phyloP scores from a whole-genome alignment of 148 eudicot species.

The Heliamphora exappendiculata region DNA sequence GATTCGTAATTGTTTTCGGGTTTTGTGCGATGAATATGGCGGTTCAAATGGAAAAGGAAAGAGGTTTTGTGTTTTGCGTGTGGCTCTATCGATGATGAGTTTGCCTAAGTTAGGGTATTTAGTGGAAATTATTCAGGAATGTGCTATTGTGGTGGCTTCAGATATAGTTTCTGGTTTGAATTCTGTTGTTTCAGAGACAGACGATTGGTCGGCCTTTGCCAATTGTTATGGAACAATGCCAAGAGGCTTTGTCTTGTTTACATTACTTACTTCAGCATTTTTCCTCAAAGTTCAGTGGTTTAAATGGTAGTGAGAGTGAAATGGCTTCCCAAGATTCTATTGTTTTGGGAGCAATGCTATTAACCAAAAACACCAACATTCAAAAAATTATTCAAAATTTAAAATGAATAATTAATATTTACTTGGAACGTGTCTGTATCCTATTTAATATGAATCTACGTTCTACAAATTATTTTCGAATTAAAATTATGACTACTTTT shows the following conservation, averaged over 20 bases:
- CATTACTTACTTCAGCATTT: slow-evolving; percentile 87
- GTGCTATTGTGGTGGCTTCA: slow-evolving; percentile 59
- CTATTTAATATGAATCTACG: too few species aligned
- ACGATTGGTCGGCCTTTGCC: slow-evolving; percentile 72
- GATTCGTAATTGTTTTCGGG: slow-evolving; percentile 47
- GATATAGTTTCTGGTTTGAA: slow-evolving; percentile 58
- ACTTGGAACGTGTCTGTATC: too few species aligned
- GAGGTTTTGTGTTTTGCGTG: slow-evolving; percentile 79
- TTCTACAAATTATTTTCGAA: too few species aligned
- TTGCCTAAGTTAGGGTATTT: slow-evolving; percentile 80
- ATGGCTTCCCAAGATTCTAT: background rate
- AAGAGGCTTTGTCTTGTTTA: slow-evolving; percentile 81
- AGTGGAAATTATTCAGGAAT: slow-evolving; percentile 63
- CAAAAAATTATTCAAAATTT: too few species aligned
- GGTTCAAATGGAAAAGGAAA: slow-evolving; percentile 38
- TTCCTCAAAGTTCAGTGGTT: slow-evolving; percentile 42
- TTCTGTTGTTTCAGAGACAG: slow-evolving; percentile 47
- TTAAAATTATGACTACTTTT: too few species aligned
- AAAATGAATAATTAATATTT: too few species aligned
- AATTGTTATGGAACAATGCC: slow-evolving; percentile 89
- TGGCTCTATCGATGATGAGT: slow-evolving; percentile 82
- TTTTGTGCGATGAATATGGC: slow-evolving; percentile 65
- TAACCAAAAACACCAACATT: too few species aligned
- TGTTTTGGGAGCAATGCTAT: too few species aligned
- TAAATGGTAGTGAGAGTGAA: slow-evolving; percentile 3